Evolutionary conservation across 2,329 filamentous ascomycete genomes (phyloP).

Genomic region (Rutstroemia sp.): DNA sequence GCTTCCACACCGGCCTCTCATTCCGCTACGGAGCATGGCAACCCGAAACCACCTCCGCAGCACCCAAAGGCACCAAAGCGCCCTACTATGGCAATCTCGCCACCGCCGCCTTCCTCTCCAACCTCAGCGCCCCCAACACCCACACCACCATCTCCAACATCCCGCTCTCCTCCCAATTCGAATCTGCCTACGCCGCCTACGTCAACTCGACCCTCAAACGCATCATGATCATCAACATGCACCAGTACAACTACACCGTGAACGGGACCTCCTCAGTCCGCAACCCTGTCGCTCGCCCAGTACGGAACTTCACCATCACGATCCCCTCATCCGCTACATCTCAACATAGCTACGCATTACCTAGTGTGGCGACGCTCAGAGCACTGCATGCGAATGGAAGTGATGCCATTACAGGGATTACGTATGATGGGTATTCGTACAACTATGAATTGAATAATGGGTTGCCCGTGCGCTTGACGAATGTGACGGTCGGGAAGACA

Average conservation of each 20-base stretch:
- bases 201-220: constrained; percentile 36
- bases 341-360: constrained; percentile 6
- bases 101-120: constrained; percentile 47
- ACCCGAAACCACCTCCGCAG: constrained; percentile 43
- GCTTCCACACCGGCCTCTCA: constrained; percentile 56
- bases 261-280: constrained; percentile 30
- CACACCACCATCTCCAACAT: constrained; percentile 41
- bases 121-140: constrained; percentile 27
- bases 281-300: constrained; percentile 28
- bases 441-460: constrained; percentile 51
- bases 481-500: constrained; percentile 46
- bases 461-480: constrained; percentile 43
- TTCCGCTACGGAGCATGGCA: constrained; percentile 57
- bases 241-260: constrained; percentile 51
- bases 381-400: constrained; percentile 53
- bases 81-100: constrained; percentile 58
- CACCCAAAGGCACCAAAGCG: constrained; percentile 48
- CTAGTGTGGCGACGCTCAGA: constrained; percentile 32
- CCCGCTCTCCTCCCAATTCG: constrained; percentile 30
- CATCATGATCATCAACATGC: constrained; percentile 50
- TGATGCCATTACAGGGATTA: constrained; percentile 54
- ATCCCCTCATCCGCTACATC: constrained; percentile 22
- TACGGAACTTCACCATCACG: constrained; percentile 36
- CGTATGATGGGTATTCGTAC: constrained; percentile 55
- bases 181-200: constrained; percentile 52